Evolutionary conservation across 495 filamentous ascomycete species (phyloP).

Genomic region (Mycothermus thermophilus): DNA sequence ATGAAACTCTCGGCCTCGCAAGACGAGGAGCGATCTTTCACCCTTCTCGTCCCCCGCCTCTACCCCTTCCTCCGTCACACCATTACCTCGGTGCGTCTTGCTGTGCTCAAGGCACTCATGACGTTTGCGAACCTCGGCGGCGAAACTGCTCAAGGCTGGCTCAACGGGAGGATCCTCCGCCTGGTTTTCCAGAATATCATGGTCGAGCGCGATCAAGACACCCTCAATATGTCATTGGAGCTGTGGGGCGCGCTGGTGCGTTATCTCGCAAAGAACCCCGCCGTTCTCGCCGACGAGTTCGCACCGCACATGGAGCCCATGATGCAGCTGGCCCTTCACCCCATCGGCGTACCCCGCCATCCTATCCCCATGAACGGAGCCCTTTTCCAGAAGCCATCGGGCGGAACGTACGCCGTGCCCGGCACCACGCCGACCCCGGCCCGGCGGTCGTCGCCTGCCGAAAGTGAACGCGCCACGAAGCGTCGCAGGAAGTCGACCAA

Average conservation of each 20-base stretch:
- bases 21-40: slow-evolving; percentile 77
- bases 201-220: slow-evolving; percentile 73
- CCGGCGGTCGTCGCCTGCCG: slow-evolving; percentile 49
- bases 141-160: slow-evolving; percentile 75
- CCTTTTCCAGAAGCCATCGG: slow-evolving; percentile 90
- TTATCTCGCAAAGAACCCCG: slow-evolving; percentile 44
- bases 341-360: slow-evolving; percentile 79
- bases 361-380: slow-evolving; percentile 79
- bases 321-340: slow-evolving; percentile 66
- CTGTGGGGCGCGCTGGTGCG: slow-evolving; percentile 72
- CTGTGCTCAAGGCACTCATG: slow-evolving; percentile 80
- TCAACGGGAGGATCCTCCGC: slow-evolving; percentile 76
- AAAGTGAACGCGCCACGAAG: slow-evolving; percentile 41
- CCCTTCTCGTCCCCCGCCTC: slow-evolving; percentile 77
- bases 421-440: slow-evolving; percentile 30
- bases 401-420: slow-evolving; percentile 53
- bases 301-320: slow-evolving; percentile 59
- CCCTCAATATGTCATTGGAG: slow-evolving; percentile 62
- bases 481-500: slow-evolving; percentile 72
- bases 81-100: slow-evolving; percentile 85
- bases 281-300: slow-evolving; percentile 49
- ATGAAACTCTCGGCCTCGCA: slow-evolving; percentile 83
- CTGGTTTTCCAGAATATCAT: slow-evolving; percentile 89
- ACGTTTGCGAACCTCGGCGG: slow-evolving; percentile 83
- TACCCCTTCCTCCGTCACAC: slow-evolving; percentile 96